Evolutionary conservation across 495 filamentous ascomycete species (phyloP), one percentile per base, ranked within the genome.

Genomic region (Talaromyces ruber): DNA sequence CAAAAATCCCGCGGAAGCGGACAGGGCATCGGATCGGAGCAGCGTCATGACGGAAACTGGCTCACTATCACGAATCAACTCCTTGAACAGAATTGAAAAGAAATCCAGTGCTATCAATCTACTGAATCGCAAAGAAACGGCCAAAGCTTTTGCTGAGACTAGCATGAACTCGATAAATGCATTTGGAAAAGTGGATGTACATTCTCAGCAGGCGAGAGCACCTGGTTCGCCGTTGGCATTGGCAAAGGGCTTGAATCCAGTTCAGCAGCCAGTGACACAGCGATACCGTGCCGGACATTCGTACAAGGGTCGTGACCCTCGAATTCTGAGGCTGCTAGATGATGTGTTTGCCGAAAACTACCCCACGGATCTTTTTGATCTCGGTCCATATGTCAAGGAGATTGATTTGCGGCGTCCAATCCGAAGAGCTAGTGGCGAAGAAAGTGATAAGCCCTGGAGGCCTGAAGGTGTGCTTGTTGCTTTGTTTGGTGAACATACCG

Each of bases 331-430:
- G 66, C 85, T 98, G 71, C 79, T 99, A 3, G 90, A 98, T 68
- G 84, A 86, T 32, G 88, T 97, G 67, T 97, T 92, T 68, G 80
- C 93, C 4, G 92, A 97, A 61, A 95, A 93, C 65, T 96, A 91
- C 69, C 92, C 94, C 0, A 86, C 84, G 28, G 93, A 96, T 66
- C 63, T 82, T 24, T 76, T 80, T 59, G 81, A 83, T 58, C 78
- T 92, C 24, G 93, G 95, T 0, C 93, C 94, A 2, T 77, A 86
- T 58, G 89, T 99, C 21, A 86, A 88, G 32, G 89, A 92, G 16
- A 72, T 88, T 14, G 75, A 78, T 29, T 76, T 76, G 39, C 82
- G 86, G 58, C 81, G 82, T 37, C 87, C 87, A 64, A 85, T 90
- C 47, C 87, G 76, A 63, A 87, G 83, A 63, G 75, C 79, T 21